Percentiles rank a stretch among this genome's conserved stretches.
These are phyloP conservation scores for Neurospora sp. DNA, from an alignment of 495 filamentous ascomycete genomes.

Conservation along the genomic window DNA sequence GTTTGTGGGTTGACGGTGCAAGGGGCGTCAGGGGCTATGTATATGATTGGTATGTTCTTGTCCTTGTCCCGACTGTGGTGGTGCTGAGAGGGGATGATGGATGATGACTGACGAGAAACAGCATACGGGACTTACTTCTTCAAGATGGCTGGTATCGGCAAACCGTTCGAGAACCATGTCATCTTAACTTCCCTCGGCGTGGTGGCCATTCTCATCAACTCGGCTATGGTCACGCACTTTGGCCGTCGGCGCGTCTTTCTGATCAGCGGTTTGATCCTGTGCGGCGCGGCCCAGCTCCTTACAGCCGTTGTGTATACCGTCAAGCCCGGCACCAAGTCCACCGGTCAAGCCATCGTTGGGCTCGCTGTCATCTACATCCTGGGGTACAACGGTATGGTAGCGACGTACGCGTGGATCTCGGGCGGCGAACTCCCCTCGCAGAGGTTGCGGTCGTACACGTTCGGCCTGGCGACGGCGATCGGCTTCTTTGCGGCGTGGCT, in stretches of 20 bases:
- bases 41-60: conserved; percentile 36
- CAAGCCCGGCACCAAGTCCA: conserved; percentile 32
- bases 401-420: conserved; percentile 48
- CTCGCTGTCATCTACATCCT: conserved; percentile 43
- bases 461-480: conserved; percentile 39
- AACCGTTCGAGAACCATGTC: conserved; percentile 45
- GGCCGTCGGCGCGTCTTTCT: conserved; percentile 45
- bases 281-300: conserved; percentile 39
- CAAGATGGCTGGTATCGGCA: conserved; percentile 46
- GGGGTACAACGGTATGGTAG: conserved; percentile 40
- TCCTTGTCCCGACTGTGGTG: no score
- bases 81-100: no score
- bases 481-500: conserved; percentile 47
- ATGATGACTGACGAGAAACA: conserved; percentile 9
- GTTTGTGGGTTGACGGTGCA: conserved; percentile 40
- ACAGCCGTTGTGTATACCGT: conserved; percentile 42
- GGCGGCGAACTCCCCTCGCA: conserved; percentile 48
- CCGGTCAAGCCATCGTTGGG: conserved; percentile 41
- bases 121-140: conserved; percentile 55
- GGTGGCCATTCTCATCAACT: conserved; percentile 41
- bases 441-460: conserved; percentile 42
- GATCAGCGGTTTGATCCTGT: conserved; percentile 35
- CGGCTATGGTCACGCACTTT: conserved; percentile 37
- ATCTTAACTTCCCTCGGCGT: conserved; percentile 43
- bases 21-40: conserved; percentile 50